Conservation (phyloP, 2,329 filamentous ascomycete genomes). For the Talaromyces atroroseus region DNA sequence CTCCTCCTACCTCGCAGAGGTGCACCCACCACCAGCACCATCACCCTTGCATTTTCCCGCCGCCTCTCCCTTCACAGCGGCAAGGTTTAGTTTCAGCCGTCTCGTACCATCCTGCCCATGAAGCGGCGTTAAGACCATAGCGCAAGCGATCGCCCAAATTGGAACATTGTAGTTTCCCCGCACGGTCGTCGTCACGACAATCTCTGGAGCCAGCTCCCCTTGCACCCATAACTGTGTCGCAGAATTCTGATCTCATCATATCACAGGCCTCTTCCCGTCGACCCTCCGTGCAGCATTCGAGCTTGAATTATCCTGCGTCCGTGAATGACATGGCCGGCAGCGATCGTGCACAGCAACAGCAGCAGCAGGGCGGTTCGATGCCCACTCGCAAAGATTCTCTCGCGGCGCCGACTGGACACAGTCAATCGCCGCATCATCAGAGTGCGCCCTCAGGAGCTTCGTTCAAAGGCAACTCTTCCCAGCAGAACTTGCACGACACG, state of each 20-base stretch:
- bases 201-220: too few relatives aligned
- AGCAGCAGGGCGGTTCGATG: background rate
- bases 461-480: conserved; percentile 24
- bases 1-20: too few relatives aligned
- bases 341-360: conserved; percentile 10
- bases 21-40: too few relatives aligned
- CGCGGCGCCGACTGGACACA: background rate
- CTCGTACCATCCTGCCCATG: too few relatives aligned
- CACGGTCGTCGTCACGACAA: too few relatives aligned
- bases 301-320: background rate
- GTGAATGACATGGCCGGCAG: conserved; percentile 5
- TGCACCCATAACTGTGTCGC: too few relatives aligned
- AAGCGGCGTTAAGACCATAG: too few relatives aligned
- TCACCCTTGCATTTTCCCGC: too few relatives aligned
- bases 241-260: conserved; percentile 1
- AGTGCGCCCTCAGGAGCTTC: conserved; percentile 20
- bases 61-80: too few relatives aligned
- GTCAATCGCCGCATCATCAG: conserved; percentile 7
- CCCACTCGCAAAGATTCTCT: conserved; percentile 9
- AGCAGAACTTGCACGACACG: conserved; percentile 31
- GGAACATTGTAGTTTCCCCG: too few relatives aligned
- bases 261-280: conserved; percentile 9
- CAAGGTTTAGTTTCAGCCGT: too few relatives aligned
- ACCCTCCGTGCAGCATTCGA: conserved; percentile 6
- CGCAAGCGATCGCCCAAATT: too few relatives aligned